Conservation (phyloP, 2,329 filamentous ascomycete genomes). For the Venturiaceae sp. region DNA sequence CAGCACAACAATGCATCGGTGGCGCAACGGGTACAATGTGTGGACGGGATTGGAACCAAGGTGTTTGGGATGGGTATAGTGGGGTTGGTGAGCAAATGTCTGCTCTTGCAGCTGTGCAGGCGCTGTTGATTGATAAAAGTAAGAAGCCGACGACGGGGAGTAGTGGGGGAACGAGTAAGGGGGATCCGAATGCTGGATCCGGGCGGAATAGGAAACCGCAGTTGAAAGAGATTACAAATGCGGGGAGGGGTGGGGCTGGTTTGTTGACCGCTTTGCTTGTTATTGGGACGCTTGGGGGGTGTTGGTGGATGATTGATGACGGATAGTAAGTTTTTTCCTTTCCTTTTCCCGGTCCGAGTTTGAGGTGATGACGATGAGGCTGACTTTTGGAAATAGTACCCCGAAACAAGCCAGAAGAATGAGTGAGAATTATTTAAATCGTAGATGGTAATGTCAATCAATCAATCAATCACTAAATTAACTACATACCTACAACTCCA, state of each 20-base stretch:
- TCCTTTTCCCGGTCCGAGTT: no score
- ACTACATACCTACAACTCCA: no score
- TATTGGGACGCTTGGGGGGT: constrained; percentile 42
- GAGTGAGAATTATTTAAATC: not conserved
- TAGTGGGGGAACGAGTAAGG: constrained; percentile 50
- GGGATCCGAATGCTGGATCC: constrained; percentile 31
- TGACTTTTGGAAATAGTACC: not conserved
- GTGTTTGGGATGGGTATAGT: constrained; percentile 38
- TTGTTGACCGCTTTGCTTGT: constrained; percentile 53
- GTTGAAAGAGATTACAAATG: constrained; percentile 37
- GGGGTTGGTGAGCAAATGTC: constrained; percentile 65
- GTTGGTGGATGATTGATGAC: constrained; percentile 39
- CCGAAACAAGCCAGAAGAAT: not conserved
- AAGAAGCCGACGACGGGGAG: constrained; percentile 28
- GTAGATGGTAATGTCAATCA: not conserved
- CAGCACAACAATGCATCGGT: constrained; percentile 54
- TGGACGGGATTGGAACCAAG: constrained; percentile 48
- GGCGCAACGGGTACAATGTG: constrained; percentile 42
- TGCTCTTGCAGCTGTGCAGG: constrained; percentile 54
- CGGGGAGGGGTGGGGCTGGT: constrained; percentile 59
- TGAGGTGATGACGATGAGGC: not conserved
- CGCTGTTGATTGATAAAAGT: constrained; percentile 40
- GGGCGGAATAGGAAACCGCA: constrained; percentile 7
- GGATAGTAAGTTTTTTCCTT: constrained; percentile 8
- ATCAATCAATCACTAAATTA: no score